Conservation (phyloP, 1,284 basidiomycete genomes). For the Trametes sp. region DNA sequence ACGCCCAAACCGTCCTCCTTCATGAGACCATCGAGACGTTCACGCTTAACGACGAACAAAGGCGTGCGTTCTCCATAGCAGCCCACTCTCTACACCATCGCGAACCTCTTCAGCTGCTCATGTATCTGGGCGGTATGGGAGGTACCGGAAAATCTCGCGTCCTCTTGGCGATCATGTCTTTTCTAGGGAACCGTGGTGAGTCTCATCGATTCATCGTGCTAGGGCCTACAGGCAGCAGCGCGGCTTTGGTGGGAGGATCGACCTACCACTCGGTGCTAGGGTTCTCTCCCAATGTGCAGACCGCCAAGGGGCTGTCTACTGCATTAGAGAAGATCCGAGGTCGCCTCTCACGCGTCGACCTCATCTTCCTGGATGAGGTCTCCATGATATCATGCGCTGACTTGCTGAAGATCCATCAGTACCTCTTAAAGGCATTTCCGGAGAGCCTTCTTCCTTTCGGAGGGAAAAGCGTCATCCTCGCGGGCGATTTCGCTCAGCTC, state of each 20-base stretch:
- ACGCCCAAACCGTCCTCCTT: neutral
- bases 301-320: neutral
- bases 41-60: neutral
- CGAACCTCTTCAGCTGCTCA: slow-evolving; percentile 19
- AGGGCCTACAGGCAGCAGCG: slow-evolving; percentile 49
- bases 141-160: slow-evolving; percentile 54
- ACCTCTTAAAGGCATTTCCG: neutral
- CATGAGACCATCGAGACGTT: neutral
- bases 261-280: slow-evolving; percentile 49
- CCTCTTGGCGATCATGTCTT: slow-evolving; percentile 43
- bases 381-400: slow-evolving; percentile 8
- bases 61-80: neutral
- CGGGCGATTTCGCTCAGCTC: slow-evolving; percentile 18
- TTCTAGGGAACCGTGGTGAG: slow-evolving; percentile 40
- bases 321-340: neutral
- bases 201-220: slow-evolving; percentile 40
- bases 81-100: neutral
- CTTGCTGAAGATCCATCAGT: neutral
- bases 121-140: slow-evolving; percentile 42
- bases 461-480: slow-evolving; percentile 7
- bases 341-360: neutral
- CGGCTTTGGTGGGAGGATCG: slow-evolving; percentile 44
- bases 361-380: slow-evolving; percentile 13
- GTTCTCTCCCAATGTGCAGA: slow-evolving; percentile 21
- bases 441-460: neutral